phyloP scores from a whole-genome alignment of 495 filamentous ascomycete species.

The Trichoderma parareesei region DNA sequence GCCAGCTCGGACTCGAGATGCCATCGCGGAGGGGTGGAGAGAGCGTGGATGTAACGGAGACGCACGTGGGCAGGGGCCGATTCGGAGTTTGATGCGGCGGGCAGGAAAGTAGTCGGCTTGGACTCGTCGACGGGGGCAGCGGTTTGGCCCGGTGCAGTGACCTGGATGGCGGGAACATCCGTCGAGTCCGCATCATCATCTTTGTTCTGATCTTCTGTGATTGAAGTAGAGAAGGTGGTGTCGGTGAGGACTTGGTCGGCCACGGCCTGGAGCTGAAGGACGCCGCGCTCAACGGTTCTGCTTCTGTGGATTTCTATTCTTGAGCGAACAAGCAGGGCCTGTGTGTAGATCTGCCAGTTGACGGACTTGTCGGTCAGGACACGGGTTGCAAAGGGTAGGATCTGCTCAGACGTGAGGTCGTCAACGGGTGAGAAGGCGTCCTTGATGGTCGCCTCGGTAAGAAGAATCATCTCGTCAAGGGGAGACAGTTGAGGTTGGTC shows the following conservation, averaged over 20 bases:
- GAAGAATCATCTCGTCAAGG: slow-evolving; percentile 74
- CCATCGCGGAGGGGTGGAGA: slow-evolving; percentile 83
- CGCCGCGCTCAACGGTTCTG: slow-evolving; percentile 76
- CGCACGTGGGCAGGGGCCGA: slow-evolving; percentile 69
- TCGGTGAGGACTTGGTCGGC: slow-evolving; percentile 95
- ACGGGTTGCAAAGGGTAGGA: slow-evolving; percentile 79
- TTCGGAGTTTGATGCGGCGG: slow-evolving; percentile 64
- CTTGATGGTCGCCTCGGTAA: slow-evolving; percentile 79
- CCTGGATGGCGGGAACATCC: slow-evolving; percentile 31
- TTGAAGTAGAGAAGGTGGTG: slow-evolving; percentile 44
- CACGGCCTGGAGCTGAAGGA: slow-evolving; percentile 90
- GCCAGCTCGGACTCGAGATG: slow-evolving; percentile 90
- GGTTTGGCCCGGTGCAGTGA: slow-evolving; percentile 21
- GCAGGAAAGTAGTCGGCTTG: slow-evolving; percentile 70
- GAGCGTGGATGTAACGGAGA: slow-evolving; percentile 70
- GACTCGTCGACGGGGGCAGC: slow-evolving; percentile 14
- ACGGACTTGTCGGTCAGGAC: slow-evolving; percentile 83
- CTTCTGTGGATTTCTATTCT: slow-evolving; percentile 80
- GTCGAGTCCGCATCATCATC: slow-evolving; percentile 16
- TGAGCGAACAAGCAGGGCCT: slow-evolving; percentile 79
- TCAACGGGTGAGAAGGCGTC: slow-evolving; percentile 75
- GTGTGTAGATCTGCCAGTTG: slow-evolving; percentile 98
- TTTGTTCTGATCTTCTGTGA: slow-evolving; percentile 19
- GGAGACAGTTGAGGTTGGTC: slow-evolving; percentile 77
- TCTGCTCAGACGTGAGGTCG: slow-evolving; percentile 83